phyloP scores from a whole-genome alignment of 2,329 filamentous ascomycete genomes.

The Verticillium zaregamsianum region DNA sequence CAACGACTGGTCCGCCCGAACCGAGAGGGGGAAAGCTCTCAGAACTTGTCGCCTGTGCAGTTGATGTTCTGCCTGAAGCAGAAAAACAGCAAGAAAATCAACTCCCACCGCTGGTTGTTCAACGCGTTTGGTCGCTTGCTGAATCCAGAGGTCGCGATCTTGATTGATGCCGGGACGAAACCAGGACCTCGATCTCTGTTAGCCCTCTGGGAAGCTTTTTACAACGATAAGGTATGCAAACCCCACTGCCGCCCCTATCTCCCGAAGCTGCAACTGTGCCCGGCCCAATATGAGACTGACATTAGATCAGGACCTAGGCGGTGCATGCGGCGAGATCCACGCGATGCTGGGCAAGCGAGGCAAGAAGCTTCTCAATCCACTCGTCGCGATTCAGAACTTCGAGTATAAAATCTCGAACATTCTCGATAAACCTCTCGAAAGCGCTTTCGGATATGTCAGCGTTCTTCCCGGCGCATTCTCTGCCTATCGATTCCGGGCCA shows the following conservation, averaged over 20 bases:
- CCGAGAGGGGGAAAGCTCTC: conserved; percentile 59
- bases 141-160: conserved; percentile 83
- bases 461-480: conserved; percentile 91
- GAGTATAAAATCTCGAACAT: conserved; percentile 96
- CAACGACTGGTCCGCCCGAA: conserved; percentile 82
- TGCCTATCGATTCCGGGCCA: conserved; percentile 82
- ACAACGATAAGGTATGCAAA: conserved; percentile 70
- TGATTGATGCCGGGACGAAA: conserved; percentile 86
- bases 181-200: conserved; percentile 80
- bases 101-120: conserved; percentile 89
- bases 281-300: neutral
- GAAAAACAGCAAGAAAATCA: conserved; percentile 94
- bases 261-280: too few relatives aligned
- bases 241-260: too few relatives aligned
- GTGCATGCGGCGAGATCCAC: conserved; percentile 89
- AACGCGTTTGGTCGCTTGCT: conserved; percentile 84
- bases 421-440: conserved; percentile 83
- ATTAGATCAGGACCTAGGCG: conserved; percentile 60
- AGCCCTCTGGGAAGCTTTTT: conserved; percentile 84
- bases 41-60: conserved; percentile 78
- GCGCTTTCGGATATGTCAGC: conserved; percentile 84
- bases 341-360: conserved; percentile 81
- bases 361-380: conserved; percentile 76
- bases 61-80: conserved; percentile 94
- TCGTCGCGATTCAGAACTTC: conserved; percentile 88